phyloP scores from a whole-genome alignment of 257 asterid species.

The Eustoma russellianum region DNA sequence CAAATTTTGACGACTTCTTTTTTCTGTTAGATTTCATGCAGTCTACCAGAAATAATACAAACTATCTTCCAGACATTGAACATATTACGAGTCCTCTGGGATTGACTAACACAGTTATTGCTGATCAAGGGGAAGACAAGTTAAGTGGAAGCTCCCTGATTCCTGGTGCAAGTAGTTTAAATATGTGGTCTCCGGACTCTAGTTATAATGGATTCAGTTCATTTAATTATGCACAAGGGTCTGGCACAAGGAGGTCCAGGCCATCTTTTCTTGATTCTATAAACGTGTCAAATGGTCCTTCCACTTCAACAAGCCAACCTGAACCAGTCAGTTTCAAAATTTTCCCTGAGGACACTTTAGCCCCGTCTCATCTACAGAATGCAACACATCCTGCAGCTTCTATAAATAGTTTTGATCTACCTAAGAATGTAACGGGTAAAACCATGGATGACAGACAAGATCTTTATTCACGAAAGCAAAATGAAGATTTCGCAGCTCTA shows the following conservation, averaged over 20 bases:
- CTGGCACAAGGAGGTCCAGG: slow-evolving; percentile 49
- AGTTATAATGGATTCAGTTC: slow-evolving; percentile 34
- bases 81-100: slow-evolving; percentile 17
- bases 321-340: slow-evolving; percentile 43
- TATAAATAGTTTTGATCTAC: slow-evolving; percentile 34
- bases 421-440: slow-evolving; percentile 32
- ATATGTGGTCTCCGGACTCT: slow-evolving; percentile 38
- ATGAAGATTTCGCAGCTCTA: slow-evolving; percentile 83
- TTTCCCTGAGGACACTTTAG: slow-evolving; percentile 48
- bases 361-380: slow-evolving; percentile 39
- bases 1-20: not conserved
- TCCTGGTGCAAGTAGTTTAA: slow-evolving; percentile 25
- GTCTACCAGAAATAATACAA: slow-evolving; percentile 24
- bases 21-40: slow-evolving; percentile 28
- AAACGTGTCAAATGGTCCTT: slow-evolving; percentile 50
- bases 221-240: slow-evolving; percentile 31
- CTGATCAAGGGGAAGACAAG: slow-evolving; percentile 41
- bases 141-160: slow-evolving; percentile 25
- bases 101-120: slow-evolving; percentile 17
- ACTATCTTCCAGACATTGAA: slow-evolving; percentile 29
- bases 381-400: slow-evolving; percentile 38
- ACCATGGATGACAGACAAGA: slow-evolving; percentile 26
- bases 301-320: slow-evolving; percentile 31
- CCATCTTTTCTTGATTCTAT: slow-evolving; percentile 92
- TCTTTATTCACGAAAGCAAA: slow-evolving; percentile 51